Conservation (phyloP, 495 filamentous ascomycete species). For the Clavariopsis aquatica region DNA sequence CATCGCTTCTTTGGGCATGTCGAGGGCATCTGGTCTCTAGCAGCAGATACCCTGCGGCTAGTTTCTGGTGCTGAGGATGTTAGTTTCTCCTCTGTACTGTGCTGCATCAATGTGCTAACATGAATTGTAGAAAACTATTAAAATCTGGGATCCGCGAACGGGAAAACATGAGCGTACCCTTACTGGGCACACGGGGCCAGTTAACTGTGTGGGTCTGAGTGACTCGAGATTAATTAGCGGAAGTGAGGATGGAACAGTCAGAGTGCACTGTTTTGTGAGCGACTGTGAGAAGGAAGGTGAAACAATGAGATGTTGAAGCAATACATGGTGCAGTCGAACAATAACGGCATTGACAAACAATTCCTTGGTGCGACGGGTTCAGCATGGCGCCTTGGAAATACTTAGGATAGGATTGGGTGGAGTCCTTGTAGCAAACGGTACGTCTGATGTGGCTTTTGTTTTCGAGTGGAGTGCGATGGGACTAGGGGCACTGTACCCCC, state of each 20-base stretch:
- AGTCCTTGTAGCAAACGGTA: too few species aligned
- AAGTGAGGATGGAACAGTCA: conserved; percentile 87
- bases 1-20: conserved; percentile 95
- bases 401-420: too few species aligned
- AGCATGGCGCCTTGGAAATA: too few species aligned
- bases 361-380: too few species aligned
- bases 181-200: conserved; percentile 81
- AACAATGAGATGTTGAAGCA: too few species aligned
- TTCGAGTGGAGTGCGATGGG: background rate
- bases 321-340: too few species aligned
- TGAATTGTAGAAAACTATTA: conserved; percentile 94
- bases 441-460: too few species aligned
- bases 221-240: conserved; percentile 86
- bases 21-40: conserved; percentile 93
- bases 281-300: conserved; percentile 13
- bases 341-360: too few species aligned
- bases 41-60: conserved; percentile 84
- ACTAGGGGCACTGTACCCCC: background rate
- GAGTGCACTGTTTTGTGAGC: conserved; percentile 53
- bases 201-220: conserved; percentile 88
- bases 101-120: too few species aligned
- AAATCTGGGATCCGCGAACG: conserved; percentile 91
- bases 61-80: conserved; percentile 89
- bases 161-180: conserved; percentile 91
- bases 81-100: too few species aligned